Conservation (phyloP, 2,329 filamentous ascomycete species). For the Hymenoscyphus occultus region DNA sequence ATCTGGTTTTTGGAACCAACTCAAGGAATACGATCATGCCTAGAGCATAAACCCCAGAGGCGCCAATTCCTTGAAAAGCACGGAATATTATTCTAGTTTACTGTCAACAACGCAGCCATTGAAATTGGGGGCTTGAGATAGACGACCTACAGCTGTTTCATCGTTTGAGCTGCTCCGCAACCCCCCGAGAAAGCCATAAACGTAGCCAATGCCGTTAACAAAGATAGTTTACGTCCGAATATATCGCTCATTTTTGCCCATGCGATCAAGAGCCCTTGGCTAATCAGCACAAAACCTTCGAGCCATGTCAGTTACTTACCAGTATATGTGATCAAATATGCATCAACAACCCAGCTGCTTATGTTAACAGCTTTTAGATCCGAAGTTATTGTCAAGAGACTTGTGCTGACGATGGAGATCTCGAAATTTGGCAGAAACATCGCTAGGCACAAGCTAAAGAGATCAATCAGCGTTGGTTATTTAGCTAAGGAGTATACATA, state of each 20-base stretch:
- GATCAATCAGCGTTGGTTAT: neutral
- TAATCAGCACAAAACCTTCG: neutral
- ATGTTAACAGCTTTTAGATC: slow-evolving; percentile 7
- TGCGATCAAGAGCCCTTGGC: slow-evolving; percentile 10
- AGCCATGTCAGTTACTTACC: neutral
- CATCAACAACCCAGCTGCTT: slow-evolving; percentile 9
- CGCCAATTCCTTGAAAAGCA: slow-evolving; percentile 7
- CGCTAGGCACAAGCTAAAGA: slow-evolving; percentile 3
- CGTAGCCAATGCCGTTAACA: neutral
- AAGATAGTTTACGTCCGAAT: slow-evolving; percentile 10
- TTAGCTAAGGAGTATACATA: neutral
- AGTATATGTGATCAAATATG: slow-evolving; percentile 9
- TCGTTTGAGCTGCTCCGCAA: slow-evolving; percentile 18
- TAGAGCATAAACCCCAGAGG: neutral
- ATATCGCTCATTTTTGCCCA: slow-evolving; percentile 14
- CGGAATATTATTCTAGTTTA: neutral
- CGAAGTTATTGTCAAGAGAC: slow-evolving; percentile 9
- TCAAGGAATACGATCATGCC: slow-evolving; percentile 1
- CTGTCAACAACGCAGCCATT: neutral
- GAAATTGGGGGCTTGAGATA: neutral
- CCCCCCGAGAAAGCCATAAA: slow-evolving; percentile 12
- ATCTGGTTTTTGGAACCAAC: slow-evolving; percentile 1
- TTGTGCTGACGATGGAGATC: slow-evolving; percentile 12
- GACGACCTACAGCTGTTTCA: slow-evolving; percentile 16
- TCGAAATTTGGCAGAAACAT: slow-evolving; percentile 14